These are phyloP conservation scores for Caloboletus firmus DNA, from an alignment of 1,284 basidiomycete genomes.

Conservation along the genomic window DNA sequence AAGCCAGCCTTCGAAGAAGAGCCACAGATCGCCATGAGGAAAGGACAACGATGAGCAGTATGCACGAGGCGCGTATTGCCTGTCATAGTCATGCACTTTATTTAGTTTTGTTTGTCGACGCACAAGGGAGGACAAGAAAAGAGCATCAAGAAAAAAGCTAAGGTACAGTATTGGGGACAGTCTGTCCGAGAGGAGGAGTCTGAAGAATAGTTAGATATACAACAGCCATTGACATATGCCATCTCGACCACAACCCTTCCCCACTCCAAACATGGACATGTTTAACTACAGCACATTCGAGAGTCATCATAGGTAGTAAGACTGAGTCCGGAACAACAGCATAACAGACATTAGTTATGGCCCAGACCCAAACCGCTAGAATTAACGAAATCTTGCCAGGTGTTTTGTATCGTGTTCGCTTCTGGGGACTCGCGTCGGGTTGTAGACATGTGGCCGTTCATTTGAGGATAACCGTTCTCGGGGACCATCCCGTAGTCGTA, in stretches of 20 bases:
- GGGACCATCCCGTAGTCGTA: constrained; percentile 61
- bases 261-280: constrained; percentile 17
- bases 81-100: constrained; percentile 5
- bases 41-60: too few species aligned
- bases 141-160: constrained; percentile 23
- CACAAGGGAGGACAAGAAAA: background rate
- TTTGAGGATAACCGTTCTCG: constrained; percentile 37
- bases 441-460: constrained; percentile 36
- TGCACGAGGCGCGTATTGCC: too few species aligned
- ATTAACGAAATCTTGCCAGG: constrained; percentile 59
- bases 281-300: constrained; percentile 8
- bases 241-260: background rate
- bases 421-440: constrained; percentile 53
- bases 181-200: background rate
- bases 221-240: constrained; percentile 5
- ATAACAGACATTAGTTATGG: constrained; percentile 17
- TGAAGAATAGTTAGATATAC: constrained; percentile 21
- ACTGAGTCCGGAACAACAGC: background rate
- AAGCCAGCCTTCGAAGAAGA: constrained; percentile 51
- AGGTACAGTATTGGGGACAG: constrained; percentile 19
- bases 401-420: constrained; percentile 51
- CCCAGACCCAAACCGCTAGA: constrained; percentile 29
- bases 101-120: constrained; percentile 27
- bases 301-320: constrained; percentile 1
- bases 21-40: constrained; percentile 52